phyloP scores from a whole-genome alignment of 495 filamentous ascomycete genomes.

The Penicillium odoratum region DNA sequence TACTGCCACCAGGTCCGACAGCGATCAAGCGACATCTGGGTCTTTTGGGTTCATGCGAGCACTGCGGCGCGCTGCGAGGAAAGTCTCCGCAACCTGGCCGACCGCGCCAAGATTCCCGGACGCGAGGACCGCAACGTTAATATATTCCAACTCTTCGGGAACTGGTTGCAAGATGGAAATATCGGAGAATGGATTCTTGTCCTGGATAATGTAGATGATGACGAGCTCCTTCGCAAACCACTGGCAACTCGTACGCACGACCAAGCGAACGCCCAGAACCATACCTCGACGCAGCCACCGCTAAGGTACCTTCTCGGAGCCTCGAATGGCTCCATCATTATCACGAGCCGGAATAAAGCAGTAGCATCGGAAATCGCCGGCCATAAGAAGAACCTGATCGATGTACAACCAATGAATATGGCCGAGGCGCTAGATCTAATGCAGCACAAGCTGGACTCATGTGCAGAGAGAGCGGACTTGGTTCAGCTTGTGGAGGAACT shows the following conservation, averaged over 20 bases:
- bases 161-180: not conserved
- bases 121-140: not conserved
- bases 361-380: too few species aligned
- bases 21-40: not conserved
- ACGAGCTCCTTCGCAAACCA: not conserved
- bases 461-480: too few species aligned
- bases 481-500: conserved; percentile 34
- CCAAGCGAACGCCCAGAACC: too few species aligned
- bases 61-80: not conserved
- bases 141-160: not conserved
- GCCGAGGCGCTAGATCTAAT: too few species aligned
- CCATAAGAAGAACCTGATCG: too few species aligned
- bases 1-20: not conserved
- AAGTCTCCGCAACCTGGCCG: not conserved
- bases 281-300: too few species aligned
- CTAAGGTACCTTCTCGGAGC: too few species aligned
- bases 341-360: too few species aligned
- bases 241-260: not conserved
- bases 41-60: conserved; percentile 1
- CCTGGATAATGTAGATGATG: conserved; percentile 3
- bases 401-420: too few species aligned
- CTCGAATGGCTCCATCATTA: too few species aligned
- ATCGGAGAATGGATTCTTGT: not conserved
- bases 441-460: too few species aligned
- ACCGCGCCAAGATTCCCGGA: not conserved